These are phyloP conservation scores for Mortierella sp. DNA, from an alignment of 371 early-diverging fungal genomes.

Conservation along the genomic window DNA sequence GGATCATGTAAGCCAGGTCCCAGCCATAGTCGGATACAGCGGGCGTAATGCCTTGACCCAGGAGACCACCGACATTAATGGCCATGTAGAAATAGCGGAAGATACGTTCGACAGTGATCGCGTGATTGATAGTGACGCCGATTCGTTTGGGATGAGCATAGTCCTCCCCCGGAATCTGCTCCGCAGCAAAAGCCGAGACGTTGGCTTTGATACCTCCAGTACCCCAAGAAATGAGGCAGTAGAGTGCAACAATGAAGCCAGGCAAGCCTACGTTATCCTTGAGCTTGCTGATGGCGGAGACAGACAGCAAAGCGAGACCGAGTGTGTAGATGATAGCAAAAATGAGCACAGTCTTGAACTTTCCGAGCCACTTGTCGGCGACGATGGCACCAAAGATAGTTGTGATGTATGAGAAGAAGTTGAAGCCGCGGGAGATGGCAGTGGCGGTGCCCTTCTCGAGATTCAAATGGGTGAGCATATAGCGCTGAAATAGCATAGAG, in stretches of 20 bases:
- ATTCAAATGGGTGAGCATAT: conserved; percentile 63
- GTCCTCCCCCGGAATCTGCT: conserved; percentile 64
- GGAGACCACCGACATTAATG: conserved; percentile 82
- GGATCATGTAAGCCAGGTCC: conserved; percentile 70
- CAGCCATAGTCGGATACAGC: conserved; percentile 64
- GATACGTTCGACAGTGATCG: conserved; percentile 64
- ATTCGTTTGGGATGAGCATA: conserved; percentile 52
- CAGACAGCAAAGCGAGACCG: conserved; percentile 73
- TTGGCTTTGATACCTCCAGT: conserved; percentile 92
- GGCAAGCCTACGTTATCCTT: conserved; percentile 67
- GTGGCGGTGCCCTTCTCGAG: conserved; percentile 71
- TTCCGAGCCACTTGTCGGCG: conserved; percentile 86
- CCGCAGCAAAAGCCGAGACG: conserved; percentile 79
- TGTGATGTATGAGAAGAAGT: conserved; percentile 84
- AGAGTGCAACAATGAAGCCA: conserved; percentile 72
- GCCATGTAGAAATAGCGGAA: conserved; percentile 86
- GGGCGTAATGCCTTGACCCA: conserved; percentile 72
- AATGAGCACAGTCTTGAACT: conserved; percentile 80
- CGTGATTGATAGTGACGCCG: conserved; percentile 60
- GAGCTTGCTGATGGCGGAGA: conserved; percentile 70
- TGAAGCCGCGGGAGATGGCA: conserved; percentile 79
- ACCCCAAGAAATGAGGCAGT: conserved; percentile 82
- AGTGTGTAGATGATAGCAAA: conserved; percentile 74
- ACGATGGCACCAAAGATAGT: conserved; percentile 84
- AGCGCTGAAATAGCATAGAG: conserved; percentile 76